Base-by-base conservation (phyloP, 148 eudicot species). In the Nepenthes mirabilis region DNA sequence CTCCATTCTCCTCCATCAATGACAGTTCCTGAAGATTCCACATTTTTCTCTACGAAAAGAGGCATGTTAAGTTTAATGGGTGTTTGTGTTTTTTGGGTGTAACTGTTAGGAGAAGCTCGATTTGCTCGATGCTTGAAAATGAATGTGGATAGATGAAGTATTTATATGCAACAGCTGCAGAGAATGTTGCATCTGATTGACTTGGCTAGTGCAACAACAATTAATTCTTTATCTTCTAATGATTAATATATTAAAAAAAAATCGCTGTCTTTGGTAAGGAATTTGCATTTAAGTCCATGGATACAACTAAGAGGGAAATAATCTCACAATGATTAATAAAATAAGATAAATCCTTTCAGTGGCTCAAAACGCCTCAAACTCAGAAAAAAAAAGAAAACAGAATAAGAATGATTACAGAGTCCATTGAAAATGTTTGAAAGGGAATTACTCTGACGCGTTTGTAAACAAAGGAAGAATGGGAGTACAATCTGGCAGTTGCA, bases 1-100 rank as follows among this genome's bases (percentile, higher is more conserved):
- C 64, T 66, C 96, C 96, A 85, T 54, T 80, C 88, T 70, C 68
- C 80, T 47, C 73, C 76, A 2, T 79, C 86, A 33, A 73, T 68
- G 8, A 74, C 61, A 23, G 67, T 55, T 52, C 56, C 79, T 1
- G 57, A 64, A 23, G 62, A 33, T 56, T 77, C 83, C 86, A 79
- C 79, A 14, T 54, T 65, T 11, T 53, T 45, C 36, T 14, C 14
- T 55, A 9, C 36, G 55, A 37, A 49, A 55, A 37, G 60, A 70
- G 60, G 59, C 12, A 45, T 60, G 33, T 51, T n/a, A n/a, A 53
- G n/a, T 48, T 60, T 14, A 48, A 45, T 47, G 9, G 23, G 32
- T 33, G 13, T 36, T 7, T 14, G 65, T 51, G 33, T 14, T 8
- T 62, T 32, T 62, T 49, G 6, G 6, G 11, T 6, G 6, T 45